phyloP scores from a whole-genome alignment of 805 yeast species.

The Aciculoconidium aculeatum region DNA sequence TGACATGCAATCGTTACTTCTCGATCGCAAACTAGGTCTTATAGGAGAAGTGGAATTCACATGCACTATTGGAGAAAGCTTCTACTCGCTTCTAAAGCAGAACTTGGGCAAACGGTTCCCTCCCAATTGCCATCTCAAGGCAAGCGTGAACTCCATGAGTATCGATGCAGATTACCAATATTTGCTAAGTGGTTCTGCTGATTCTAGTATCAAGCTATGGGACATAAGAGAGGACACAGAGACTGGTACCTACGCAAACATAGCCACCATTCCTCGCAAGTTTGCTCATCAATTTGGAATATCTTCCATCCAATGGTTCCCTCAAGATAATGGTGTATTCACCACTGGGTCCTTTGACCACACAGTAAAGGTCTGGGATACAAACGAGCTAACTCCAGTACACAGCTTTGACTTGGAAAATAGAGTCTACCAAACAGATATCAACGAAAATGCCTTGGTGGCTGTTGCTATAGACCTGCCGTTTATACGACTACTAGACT shows the following conservation, averaged over 20 bases:
- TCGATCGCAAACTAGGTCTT: constrained; percentile 27
- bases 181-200: constrained; percentile 69
- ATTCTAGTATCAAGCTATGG: constrained; percentile 65
- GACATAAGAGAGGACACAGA: constrained; percentile 30
- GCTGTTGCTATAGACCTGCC: constrained; percentile 71
- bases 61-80: constrained; percentile 30
- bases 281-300: constrained; percentile 64
- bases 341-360: constrained; percentile 77
- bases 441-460: constrained; percentile 45
- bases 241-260: constrained; percentile 12
- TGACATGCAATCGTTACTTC: constrained; percentile 34
- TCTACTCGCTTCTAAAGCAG: constrained; percentile 27
- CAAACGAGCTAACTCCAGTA: constrained; percentile 57
- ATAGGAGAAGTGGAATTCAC: constrained; percentile 29
- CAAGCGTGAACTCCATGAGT: constrained; percentile 55
- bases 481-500: constrained; percentile 62
- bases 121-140: constrained; percentile 37
- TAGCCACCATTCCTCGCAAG: constrained; percentile 34
- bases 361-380: constrained; percentile 75
- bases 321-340: constrained; percentile 80
- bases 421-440: constrained; percentile 63
- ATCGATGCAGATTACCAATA: constrained; percentile 46
- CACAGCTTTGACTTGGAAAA: constrained; percentile 59
- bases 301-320: constrained; percentile 82
- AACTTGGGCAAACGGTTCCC: constrained; percentile 30